Conservation (phyloP, 2,329 filamentous ascomycete species). For the Bertia moriformis region DNA sequence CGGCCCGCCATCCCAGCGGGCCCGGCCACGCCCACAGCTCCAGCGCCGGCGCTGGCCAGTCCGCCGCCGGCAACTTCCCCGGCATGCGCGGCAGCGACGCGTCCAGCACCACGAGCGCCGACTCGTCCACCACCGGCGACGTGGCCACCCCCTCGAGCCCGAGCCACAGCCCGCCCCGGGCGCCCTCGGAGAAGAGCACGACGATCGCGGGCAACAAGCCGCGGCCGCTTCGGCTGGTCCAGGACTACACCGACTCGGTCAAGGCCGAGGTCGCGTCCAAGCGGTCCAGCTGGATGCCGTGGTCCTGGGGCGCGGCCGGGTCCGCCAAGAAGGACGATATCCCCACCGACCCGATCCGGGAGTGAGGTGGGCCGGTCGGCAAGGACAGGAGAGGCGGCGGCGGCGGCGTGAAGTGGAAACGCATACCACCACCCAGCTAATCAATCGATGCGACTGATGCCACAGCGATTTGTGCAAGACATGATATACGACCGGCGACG, state of each 20-base stretch:
- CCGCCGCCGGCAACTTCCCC: slow-evolving; percentile 48
- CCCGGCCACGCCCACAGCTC: no score
- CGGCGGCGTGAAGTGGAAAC: no score
- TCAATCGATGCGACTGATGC: no score
- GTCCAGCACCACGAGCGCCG: slow-evolving; percentile 51
- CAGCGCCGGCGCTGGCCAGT: slow-evolving; percentile 25
- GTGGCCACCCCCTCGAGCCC: slow-evolving; percentile 38
- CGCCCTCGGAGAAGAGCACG: slow-evolving; percentile 35
- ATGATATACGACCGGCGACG: no score
- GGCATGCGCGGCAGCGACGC: slow-evolving; percentile 46
- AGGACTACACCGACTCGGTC: slow-evolving; percentile 49
- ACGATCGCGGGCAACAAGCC: slow-evolving; percentile 60
- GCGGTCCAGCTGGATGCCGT: slow-evolving; percentile 43
- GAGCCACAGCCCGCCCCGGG: slow-evolving; percentile 36
- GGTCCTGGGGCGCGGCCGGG: slow-evolving; percentile 32
- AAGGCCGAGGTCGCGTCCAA: slow-evolving; percentile 35
- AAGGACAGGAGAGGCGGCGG: no score
- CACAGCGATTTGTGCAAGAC: no score
- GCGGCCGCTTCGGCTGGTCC: slow-evolving; percentile 74
- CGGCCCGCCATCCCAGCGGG: slow-evolving; percentile 33
- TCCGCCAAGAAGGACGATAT: slow-evolving; percentile 35
- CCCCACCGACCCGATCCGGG: slow-evolving; percentile 9
- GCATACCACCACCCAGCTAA: no score
- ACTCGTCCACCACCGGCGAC: slow-evolving; percentile 47
- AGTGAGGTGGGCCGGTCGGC: no score